Evolutionary conservation across 768 basidiomycete species (phyloP).

Genomic region (Termitomyces sp.): DNA sequence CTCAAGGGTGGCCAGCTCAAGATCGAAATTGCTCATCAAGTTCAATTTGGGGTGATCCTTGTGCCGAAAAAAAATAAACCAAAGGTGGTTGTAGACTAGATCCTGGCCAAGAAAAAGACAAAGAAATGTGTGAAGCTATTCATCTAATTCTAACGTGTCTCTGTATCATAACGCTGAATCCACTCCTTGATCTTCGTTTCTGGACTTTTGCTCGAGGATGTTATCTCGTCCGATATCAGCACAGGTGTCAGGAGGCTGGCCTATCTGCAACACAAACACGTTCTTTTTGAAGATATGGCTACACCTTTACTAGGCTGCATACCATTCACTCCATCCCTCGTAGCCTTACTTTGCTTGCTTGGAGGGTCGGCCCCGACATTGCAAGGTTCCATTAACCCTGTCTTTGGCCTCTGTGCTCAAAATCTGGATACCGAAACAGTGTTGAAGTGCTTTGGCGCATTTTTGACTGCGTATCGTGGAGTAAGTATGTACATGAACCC

Average conservation of each 20-base stretch:
- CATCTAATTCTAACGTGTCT: background rate
- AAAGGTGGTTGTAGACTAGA: slow-evolving; percentile 76
- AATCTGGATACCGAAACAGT: slow-evolving; percentile 56
- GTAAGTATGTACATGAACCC: slow-evolving; percentile 7
- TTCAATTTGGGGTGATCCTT: slow-evolving; percentile 64
- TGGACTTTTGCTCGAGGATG: slow-evolving; percentile 59
- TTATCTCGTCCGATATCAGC: slow-evolving; percentile 32
- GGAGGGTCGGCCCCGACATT: slow-evolving; percentile 15
- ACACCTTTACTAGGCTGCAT: slow-evolving; percentile 53
- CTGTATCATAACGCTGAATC: slow-evolving; percentile 37
- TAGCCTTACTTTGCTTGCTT: slow-evolving; percentile 39
- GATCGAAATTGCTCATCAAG: slow-evolving; percentile 63
- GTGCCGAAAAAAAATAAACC: slow-evolving; percentile 74
- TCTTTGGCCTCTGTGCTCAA: slow-evolving; percentile 63
- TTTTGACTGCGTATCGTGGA: slow-evolving; percentile 29
- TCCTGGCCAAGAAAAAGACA: slow-evolving; percentile 57
- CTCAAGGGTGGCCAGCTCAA: slow-evolving; percentile 59
- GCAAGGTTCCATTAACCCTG: slow-evolving; percentile 17
- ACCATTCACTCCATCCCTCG: slow-evolving; percentile 51
- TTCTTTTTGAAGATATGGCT: slow-evolving; percentile 53
- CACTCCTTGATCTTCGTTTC: slow-evolving; percentile 53
- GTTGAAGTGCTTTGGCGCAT: slow-evolving; percentile 54
- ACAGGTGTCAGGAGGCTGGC: slow-evolving; percentile 6
- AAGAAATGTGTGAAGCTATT: slow-evolving; percentile 36
- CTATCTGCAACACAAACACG: slow-evolving; percentile 14